Evolutionary conservation across 2,329 filamentous ascomycete genomes (phyloP), one percentile per base, ranked within the genome.

Genomic region (Exserohilum turcica): DNA sequence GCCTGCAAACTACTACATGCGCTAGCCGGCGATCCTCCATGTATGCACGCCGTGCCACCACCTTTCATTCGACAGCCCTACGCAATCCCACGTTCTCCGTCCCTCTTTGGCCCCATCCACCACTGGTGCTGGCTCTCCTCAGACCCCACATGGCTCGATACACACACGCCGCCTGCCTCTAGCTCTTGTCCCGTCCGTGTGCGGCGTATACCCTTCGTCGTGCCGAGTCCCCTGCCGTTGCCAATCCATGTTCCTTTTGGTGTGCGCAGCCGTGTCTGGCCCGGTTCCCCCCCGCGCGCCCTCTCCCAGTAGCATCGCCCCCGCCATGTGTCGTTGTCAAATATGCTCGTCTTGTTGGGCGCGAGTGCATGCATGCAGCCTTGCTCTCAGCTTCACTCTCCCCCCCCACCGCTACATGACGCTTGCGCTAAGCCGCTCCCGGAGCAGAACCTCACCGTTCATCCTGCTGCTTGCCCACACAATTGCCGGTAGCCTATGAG

Each of bases 401-500:
- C n/a, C n/a, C n/a, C 35, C 37, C 36, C 33, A 28, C 15, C 33
- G 39, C 44, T 21, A 36, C 28, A 61, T 65, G 59, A 67, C 62
- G 55, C 63, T 64, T 49, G 47, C 27, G 36, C 44, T 50, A 56
- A 56, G 40, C 66, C 61, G 67, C 66, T 65, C 56, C 63, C 53
- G 56, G 49, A 48, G 32, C 35, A 37, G 45, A 40, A 52, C 52
- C 48, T 57, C 51, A 53, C 54, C 54, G 54, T 61, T 54, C 61
- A 45, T 52, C 51, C 16, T 60, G 42, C 52, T 56, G 54, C 45
- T 46, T 24, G 46, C 57, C 18, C 32, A 36, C 18, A 28, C 38
- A 47, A 43, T 43, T 56, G 57, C 54, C 44, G 72, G 71, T 75
- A 74, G 52, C 72, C 72, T 74, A 74, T 75, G 58, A 72, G 62